Percentiles rank a stretch among this genome's conserved stretches.
Evolutionary conservation across 176 grass and related monocot genomes (phyloP).

Genomic region (Canna indica): DNA sequence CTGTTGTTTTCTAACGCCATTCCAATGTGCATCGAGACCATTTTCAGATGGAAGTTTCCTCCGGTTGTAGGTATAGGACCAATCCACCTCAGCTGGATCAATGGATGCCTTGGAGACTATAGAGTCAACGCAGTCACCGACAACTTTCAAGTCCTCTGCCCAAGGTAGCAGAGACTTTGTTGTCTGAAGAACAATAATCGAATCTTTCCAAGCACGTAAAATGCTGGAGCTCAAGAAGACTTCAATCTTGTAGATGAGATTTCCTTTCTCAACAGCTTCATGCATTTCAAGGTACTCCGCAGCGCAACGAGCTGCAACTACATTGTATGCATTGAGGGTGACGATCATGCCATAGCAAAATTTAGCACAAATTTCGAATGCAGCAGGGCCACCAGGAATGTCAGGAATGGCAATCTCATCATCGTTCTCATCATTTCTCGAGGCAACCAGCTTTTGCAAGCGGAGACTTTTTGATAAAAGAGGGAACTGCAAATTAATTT

Average conservation of each 20-base stretch:
- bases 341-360: conserved; percentile 94
- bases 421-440: conserved; percentile 45
- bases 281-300: conserved; percentile 97
- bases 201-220: conserved; percentile 91
- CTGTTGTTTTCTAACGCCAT: conserved; percentile 75
- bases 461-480: conserved; percentile 89
- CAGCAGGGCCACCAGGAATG: conserved; percentile 81
- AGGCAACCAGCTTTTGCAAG: conserved; percentile 70
- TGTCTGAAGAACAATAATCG: conserved; percentile 78
- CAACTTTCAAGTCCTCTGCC: conserved; percentile 72
- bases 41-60: conserved; percentile 82
- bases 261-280: conserved; percentile 86
- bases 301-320: conserved; percentile 65
- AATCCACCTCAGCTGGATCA: conserved; percentile 79
- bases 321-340: conserved; percentile 95
- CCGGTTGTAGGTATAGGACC: conserved; percentile 97
- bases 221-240: conserved; percentile 82
- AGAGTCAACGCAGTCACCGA: conserved; percentile 75
- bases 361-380: conserved; percentile 97
- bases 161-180: conserved; percentile 64
- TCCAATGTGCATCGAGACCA: conserved; percentile 67
- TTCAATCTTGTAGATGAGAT: conserved; percentile 96
- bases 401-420: conserved; percentile 74
- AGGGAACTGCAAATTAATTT: conserved; percentile 66
- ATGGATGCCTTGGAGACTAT: conserved; percentile 68